A percentile compares a stretch with the other conserved stretches of the same genome.
Evolutionary conservation across 1,284 basidiomycete species (phyloP).

Genomic region (Trametes hirsuta): DNA sequence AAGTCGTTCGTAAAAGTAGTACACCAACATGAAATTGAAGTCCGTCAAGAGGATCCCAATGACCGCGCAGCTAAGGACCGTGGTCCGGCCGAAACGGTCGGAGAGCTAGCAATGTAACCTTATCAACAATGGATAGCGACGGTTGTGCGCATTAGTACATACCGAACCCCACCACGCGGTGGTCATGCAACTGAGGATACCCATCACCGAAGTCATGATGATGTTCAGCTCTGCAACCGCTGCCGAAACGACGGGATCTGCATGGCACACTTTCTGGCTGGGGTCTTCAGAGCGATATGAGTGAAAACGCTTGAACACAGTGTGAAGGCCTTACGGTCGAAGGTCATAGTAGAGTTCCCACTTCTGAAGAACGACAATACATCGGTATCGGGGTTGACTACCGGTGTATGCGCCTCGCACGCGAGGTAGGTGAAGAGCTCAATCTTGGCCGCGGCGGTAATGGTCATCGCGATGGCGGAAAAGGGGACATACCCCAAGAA

Average conservation of each 20-base stretch:
- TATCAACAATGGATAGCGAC: background rate
- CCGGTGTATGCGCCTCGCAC: slow-evolving; percentile 32
- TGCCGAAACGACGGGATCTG: slow-evolving; percentile 74
- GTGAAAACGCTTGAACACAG: background rate
- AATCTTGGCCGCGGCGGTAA: slow-evolving; percentile 65
- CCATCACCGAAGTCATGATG: slow-evolving; percentile 72
- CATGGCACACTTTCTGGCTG: slow-evolving; percentile 52
- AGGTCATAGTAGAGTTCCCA: background rate
- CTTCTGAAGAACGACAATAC: background rate
- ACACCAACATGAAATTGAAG: slow-evolving; percentile 67
- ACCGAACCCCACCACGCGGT: slow-evolving; percentile 87
- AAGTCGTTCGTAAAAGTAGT: slow-evolving; percentile 57
- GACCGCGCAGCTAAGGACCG: slow-evolving; percentile 64
- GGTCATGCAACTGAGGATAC: slow-evolving; percentile 73
- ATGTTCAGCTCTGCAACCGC: slow-evolving; percentile 58
- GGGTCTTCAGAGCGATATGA: slow-evolving; percentile 7
- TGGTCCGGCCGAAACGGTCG: slow-evolving; percentile 77
- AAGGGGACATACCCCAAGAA: slow-evolving; percentile 57
- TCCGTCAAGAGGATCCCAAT: slow-evolving; percentile 71
- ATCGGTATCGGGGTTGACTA: slow-evolving; percentile 24
- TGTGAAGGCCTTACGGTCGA: background rate
- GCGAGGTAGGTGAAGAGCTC: slow-evolving; percentile 45
- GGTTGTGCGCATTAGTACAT: slow-evolving; percentile 28
- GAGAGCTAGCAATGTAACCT: slow-evolving; percentile 54
- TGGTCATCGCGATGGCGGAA: slow-evolving; percentile 52